Evolutionary conservation across 2,329 filamentous ascomycete species (phyloP).

Genomic region (Aspergillus proliferans): DNA sequence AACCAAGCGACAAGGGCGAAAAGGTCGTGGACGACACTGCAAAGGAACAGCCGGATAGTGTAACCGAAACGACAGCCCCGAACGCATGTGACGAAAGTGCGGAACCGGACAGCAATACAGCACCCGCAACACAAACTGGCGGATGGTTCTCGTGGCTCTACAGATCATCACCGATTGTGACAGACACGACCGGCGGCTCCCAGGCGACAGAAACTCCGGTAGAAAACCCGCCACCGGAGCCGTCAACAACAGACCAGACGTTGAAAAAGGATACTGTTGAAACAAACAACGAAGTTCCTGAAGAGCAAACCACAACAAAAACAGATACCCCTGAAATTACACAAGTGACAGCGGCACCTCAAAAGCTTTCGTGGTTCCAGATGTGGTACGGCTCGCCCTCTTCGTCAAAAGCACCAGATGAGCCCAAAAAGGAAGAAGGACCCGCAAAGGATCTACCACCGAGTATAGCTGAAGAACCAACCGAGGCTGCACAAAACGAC

Average conservation of each 20-base stretch:
- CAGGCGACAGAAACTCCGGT: constrained; percentile 8
- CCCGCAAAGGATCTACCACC: constrained; percentile 9
- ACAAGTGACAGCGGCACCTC: constrained; percentile 13
- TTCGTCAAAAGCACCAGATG: constrained; percentile 18
- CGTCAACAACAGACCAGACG: constrained; percentile 5
- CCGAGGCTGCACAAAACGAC: constrained; percentile 4
- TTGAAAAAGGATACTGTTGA: constrained; percentile 7
- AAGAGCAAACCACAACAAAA: constrained; percentile 7
- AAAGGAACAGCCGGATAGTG: constrained; percentile 12
- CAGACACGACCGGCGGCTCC: constrained; percentile 5
- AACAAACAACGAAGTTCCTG: constrained; percentile 4
- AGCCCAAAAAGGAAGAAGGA: constrained; percentile 17
- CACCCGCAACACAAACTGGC: constrained; percentile 14
- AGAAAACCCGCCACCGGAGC: constrained; percentile 2
- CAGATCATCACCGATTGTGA: constrained; percentile 12
- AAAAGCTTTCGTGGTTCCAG: constrained; percentile 41
- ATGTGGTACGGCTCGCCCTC: constrained; percentile 35
- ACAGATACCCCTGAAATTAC: not conserved
- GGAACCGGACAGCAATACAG: constrained; percentile 5
- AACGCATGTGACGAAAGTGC: constrained; percentile 7
- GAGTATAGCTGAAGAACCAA: constrained; percentile 8
- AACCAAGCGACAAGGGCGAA: constrained; percentile 9
- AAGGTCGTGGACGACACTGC: constrained; percentile 12
- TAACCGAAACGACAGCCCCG: constrained; percentile 8
- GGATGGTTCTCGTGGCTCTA: constrained; percentile 38